Conservation (phyloP, 139 green algal genomes). For the Chlamydomonas asymmetrica region DNA sequence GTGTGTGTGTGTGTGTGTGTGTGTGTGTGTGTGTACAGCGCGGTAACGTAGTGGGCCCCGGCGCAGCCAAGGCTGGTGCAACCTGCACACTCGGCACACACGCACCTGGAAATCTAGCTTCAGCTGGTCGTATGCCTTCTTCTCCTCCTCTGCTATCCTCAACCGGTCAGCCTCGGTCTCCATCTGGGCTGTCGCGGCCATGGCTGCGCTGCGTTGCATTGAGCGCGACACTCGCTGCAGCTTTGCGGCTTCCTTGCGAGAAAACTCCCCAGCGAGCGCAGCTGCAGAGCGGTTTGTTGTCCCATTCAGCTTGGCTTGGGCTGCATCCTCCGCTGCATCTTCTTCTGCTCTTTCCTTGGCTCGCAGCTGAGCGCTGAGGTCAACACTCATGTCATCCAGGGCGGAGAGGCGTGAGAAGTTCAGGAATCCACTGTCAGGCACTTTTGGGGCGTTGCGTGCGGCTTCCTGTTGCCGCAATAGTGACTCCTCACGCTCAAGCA, state of each 20-base stretch:
- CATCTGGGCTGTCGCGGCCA: conserved; percentile 6
- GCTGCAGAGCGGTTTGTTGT: background rate
- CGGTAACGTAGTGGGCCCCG: too few relatives aligned
- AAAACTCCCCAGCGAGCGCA: conserved; percentile 8
- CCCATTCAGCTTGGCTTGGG: background rate
- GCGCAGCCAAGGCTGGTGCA: background rate
- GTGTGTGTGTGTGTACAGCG: background rate
- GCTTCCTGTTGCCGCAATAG: conserved; percentile 34
- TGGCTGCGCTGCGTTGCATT: background rate
- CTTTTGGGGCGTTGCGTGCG: background rate
- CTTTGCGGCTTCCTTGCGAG: conserved; percentile 14
- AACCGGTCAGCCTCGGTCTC: conserved; percentile 7
- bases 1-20: too few relatives aligned
- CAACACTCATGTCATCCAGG: conserved; percentile 68
- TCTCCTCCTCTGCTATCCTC: conserved; percentile 33
- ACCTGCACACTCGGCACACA: background rate
- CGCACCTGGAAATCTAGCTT: conserved; percentile 64
- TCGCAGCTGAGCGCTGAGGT: conserved; percentile 62
- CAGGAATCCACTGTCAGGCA: conserved; percentile 27
- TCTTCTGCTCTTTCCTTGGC: conserved; percentile 1
- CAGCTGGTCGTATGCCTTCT: conserved; percentile 60
- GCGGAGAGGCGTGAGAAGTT: conserved; percentile 52
- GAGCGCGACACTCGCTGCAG: conserved; percentile 20
- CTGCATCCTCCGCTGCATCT: background rate
- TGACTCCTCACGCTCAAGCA: conserved; percentile 38